Percentiles rank a stretch among this genome's conserved stretches.
Evolutionary conservation across 2,329 filamentous ascomycete species (phyloP).

Genomic region (Gnomoniopsis smithogilvyi): DNA sequence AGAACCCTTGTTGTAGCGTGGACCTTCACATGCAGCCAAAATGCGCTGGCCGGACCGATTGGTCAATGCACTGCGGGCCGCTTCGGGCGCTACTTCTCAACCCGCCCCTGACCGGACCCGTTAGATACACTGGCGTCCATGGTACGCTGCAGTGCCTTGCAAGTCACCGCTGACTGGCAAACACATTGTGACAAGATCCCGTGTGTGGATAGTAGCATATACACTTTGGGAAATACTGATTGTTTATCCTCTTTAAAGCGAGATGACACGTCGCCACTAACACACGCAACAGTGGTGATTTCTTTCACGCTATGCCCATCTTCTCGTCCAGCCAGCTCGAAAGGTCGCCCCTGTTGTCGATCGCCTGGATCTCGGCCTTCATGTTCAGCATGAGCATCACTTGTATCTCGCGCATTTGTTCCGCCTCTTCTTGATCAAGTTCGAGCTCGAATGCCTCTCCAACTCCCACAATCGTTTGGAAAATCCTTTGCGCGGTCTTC

Average conservation of each 20-base stretch:
- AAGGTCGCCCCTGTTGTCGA: conserved; percentile 55
- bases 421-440: conserved; percentile 29
- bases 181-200: no score
- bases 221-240: no score
- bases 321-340: conserved; percentile 46
- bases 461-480: conserved; percentile 38
- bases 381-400: conserved; percentile 69
- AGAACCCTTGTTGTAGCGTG: no score
- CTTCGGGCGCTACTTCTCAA: no score
- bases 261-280: neutral
- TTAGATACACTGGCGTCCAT: no score
- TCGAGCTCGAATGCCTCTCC: conserved; percentile 19
- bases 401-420: conserved; percentile 59
- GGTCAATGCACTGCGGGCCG: no score
- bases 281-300: neutral
- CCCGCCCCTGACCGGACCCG: no score
- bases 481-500: conserved; percentile 49
- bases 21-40: no score
- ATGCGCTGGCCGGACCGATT: no score
- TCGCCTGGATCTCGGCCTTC: conserved; percentile 75
- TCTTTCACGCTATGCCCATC: conserved; percentile 25
- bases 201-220: no score
- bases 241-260: neutral
- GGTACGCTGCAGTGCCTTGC: no score
- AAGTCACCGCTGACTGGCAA: no score